Percentiles rank a stretch among this genome's conserved stretches.
These are phyloP conservation scores for Chamaenerion angustifolium DNA, from an alignment of 345 rosid species.

Conservation along the genomic window DNA sequence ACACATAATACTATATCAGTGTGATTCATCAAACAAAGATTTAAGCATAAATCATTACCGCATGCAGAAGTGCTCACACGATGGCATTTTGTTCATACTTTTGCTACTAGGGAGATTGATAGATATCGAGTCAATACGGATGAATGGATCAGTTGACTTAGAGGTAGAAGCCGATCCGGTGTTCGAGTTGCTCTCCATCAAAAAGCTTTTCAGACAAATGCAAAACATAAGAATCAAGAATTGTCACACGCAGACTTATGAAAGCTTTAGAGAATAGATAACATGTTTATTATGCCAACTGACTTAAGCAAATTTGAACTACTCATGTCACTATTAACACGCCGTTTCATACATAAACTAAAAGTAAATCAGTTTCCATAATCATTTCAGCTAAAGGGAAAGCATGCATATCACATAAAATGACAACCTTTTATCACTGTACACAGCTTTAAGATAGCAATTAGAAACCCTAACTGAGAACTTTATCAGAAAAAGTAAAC, in stretches of 20 bases:
- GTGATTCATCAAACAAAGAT: not conserved
- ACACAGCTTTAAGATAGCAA: too few species aligned
- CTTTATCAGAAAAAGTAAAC: too few species aligned
- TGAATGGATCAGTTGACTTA: conserved; percentile 7
- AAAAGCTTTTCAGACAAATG: not conserved
- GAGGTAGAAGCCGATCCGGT: not conserved
- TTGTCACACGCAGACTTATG: not conserved
- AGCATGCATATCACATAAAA: conserved; percentile 4
- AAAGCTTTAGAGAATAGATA: too few species aligned
- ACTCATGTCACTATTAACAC: too few species aligned
- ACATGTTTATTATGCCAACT: too few species aligned
- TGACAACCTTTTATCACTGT: not conserved
- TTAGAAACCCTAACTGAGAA: conserved; percentile 7
- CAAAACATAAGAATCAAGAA: not conserved
- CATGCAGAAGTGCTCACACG: conserved; percentile 11
- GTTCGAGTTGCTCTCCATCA: conserved; percentile 3
- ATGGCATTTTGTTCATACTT: too few species aligned
- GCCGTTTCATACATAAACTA: not conserved
- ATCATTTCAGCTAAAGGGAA: too few species aligned
- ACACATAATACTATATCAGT: not conserved
- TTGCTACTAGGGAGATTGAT: conserved; percentile 7
- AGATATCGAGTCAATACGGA: conserved; percentile 11
- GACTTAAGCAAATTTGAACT: too few species aligned
- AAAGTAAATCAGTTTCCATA: not conserved
- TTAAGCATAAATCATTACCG: conserved; percentile 6